Base-by-base conservation (phyloP, 2,329 filamentous ascomycete species). In the Trichoderma cornu-damae region DNA sequence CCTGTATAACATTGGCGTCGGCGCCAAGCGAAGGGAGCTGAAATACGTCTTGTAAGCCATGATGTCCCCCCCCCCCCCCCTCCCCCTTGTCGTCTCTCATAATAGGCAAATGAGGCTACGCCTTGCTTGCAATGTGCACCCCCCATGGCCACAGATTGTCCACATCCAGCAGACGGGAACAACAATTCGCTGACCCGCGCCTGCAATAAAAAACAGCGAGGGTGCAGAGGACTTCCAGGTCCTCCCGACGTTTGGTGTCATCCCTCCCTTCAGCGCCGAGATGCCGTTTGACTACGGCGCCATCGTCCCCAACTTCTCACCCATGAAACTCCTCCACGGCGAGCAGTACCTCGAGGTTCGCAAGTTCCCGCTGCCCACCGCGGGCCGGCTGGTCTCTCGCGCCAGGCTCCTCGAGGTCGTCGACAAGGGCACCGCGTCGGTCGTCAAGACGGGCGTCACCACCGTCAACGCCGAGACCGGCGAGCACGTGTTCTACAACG, bases 301-400 rank as follows among this genome's bases (percentile, higher is more conserved):
- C 58, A 82, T 99, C 61, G 88, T 97, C 26, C 91, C 92, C 72
- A 96, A 97, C 80, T 99, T 96, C 80, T 90, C 85, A 35, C 93
- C 92, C 61, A 96, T 96, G 90, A 96, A 96, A 91, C 85, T 99
- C 50, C 87, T 99, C 22, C 94, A 99, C 77, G 94, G 94, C 70
- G 94, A 99, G 80, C 94, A 99, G 75, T 99, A 92, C 77, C 89
- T 99, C 62, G 94, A 99, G 76, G 83, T 99, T 68, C 85, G 87
- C 70, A 90, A 93, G 73, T 95, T 86, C 77, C 94, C 94, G 38
- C 88, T 97, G 66, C 93, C 93, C 34, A 96, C 92, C 30, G 82
- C 86, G 56, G 91, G 83, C 50, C 86, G 84, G 58, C 86, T 96
- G 49, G 73, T 89, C 65, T 90, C 88, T 58, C 84, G 85, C 68